A percentile compares a stretch with the other conserved stretches of the same genome.
These are phyloP conservation scores for Yamadazyma conglobata DNA, from an alignment of 1,139 yeast species.

Conservation along the genomic window DNA sequence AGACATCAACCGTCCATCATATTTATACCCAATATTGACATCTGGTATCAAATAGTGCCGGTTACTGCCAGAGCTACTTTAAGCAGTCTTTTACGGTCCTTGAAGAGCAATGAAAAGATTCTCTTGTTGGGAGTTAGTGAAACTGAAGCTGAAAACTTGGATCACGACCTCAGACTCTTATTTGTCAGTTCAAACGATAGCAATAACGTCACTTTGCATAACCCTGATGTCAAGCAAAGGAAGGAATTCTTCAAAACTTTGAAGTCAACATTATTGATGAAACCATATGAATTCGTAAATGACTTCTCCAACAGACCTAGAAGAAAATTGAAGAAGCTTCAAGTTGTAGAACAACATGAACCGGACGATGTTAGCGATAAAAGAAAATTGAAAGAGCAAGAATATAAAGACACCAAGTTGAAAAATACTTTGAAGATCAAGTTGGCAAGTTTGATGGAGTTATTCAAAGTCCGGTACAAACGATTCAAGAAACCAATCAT, in stretches of 20 bases:
- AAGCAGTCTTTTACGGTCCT: constrained; percentile 61
- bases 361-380: constrained; percentile 19
- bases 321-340: constrained; percentile 39
- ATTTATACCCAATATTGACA: constrained; percentile 78
- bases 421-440: constrained; percentile 83
- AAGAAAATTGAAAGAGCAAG: constrained; percentile 48
- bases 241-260: constrained; percentile 53
- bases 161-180: constrained; percentile 37
- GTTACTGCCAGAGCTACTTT: constrained; percentile 71
- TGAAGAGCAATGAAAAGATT: constrained; percentile 71
- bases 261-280: constrained; percentile 54
- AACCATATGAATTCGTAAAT: constrained; percentile 60
- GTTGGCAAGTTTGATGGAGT: constrained; percentile 83
- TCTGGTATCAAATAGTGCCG: constrained; percentile 70
- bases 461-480: constrained; percentile 81
- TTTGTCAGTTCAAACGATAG: constrained; percentile 50
- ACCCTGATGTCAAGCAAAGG: constrained; percentile 43
- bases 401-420: constrained; percentile 71
- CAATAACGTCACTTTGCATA: constrained; percentile 45
- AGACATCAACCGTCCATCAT: constrained; percentile 88
- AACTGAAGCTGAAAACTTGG: constrained; percentile 27
- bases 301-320: constrained; percentile 51
- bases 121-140: constrained; percentile 78
- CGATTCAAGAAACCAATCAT: constrained; percentile 87
- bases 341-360: constrained; percentile 21